phyloP scores from a whole-genome alignment of 2,329 filamentous ascomycete species.

The Colletotrichum gigasporum region DNA sequence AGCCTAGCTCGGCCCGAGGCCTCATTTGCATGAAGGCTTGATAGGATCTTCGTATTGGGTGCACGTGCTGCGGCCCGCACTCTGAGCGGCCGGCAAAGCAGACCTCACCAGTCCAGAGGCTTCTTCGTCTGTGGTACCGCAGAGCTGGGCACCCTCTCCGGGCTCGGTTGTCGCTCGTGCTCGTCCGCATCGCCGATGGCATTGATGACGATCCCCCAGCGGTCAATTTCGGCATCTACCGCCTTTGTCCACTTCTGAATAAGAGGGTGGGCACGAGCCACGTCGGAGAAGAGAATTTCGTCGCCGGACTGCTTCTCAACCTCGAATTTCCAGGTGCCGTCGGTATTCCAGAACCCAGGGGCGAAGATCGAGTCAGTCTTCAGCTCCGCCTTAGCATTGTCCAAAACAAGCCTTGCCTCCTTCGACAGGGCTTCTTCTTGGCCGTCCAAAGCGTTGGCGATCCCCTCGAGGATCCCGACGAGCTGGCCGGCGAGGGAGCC shows the following conservation, averaged over 20 bases:
- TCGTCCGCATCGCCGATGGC: slow-evolving; percentile 42
- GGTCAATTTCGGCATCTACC: slow-evolving; percentile 41
- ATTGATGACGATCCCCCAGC: slow-evolving; percentile 45
- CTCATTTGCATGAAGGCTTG: background rate
- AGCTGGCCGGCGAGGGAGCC: slow-evolving; percentile 79
- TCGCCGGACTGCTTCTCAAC: slow-evolving; percentile 50
- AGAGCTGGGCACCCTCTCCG: slow-evolving; percentile 38
- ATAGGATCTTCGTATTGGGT: background rate
- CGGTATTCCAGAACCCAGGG: slow-evolving; percentile 71
- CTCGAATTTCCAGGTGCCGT: slow-evolving; percentile 77
- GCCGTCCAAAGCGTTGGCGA: slow-evolving; percentile 59
- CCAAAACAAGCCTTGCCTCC: slow-evolving; percentile 43
- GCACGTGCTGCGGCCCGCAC: background rate
- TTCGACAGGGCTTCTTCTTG: slow-evolving; percentile 34
- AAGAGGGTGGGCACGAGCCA: slow-evolving; percentile 75
- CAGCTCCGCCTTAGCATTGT: slow-evolving; percentile 67
- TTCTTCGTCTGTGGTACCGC: slow-evolving; percentile 40
- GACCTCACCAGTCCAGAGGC: slow-evolving; percentile 48
- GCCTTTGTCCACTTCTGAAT: slow-evolving; percentile 67
- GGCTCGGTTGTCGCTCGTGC: slow-evolving; percentile 38
- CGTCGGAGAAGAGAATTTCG: slow-evolving; percentile 65
- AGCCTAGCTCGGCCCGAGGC: background rate
- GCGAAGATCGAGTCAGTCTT: slow-evolving; percentile 71
- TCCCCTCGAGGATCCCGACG: slow-evolving; percentile 80
- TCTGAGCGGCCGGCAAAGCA: background rate